Percentiles rank a stretch among this genome's conserved stretches.
Conservation (phyloP, 1,139 yeast species). For the Lodderomyces jiufengensis region DNA sequence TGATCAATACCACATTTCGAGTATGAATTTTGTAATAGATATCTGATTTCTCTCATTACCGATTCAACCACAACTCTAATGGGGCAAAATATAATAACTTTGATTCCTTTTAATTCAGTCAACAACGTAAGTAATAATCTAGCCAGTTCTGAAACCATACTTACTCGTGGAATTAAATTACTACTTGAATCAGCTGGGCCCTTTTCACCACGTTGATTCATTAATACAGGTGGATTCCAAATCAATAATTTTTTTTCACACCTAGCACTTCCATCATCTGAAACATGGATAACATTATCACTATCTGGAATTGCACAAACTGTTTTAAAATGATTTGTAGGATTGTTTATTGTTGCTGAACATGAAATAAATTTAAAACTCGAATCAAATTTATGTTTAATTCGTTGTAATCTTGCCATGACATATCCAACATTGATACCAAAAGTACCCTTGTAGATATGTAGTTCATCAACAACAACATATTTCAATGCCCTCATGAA, state of each 20-base stretch:
- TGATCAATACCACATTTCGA: conserved; percentile 38
- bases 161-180: conserved; percentile 50
- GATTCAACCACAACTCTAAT: conserved; percentile 84
- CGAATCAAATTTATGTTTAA: conserved; percentile 12
- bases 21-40: conserved; percentile 27
- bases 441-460: conserved; percentile 83
- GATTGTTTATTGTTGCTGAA: conserved; percentile 85
- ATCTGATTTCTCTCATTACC: conserved; percentile 76
- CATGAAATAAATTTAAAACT: conserved; percentile 71
- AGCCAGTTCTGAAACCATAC: conserved; percentile 74
- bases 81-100: conserved; percentile 87
- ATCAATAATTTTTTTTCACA: conserved; percentile 71
- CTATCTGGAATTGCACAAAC: conserved; percentile 61
- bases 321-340: conserved; percentile 63
- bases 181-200: conserved; percentile 14
- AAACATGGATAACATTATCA: conserved; percentile 48
- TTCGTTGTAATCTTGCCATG: conserved; percentile 58
- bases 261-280: conserved; percentile 83
- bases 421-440: conserved; percentile 90
- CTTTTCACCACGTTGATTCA: conserved; percentile 54
- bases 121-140: conserved; percentile 61
- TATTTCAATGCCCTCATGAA: conserved; percentile 62
- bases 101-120: conserved; percentile 46
- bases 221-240: conserved; percentile 77
- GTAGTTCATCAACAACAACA: conserved; percentile 88